Conservation (phyloP, 305 asterid genomes). For the Withania somnifera region DNA sequence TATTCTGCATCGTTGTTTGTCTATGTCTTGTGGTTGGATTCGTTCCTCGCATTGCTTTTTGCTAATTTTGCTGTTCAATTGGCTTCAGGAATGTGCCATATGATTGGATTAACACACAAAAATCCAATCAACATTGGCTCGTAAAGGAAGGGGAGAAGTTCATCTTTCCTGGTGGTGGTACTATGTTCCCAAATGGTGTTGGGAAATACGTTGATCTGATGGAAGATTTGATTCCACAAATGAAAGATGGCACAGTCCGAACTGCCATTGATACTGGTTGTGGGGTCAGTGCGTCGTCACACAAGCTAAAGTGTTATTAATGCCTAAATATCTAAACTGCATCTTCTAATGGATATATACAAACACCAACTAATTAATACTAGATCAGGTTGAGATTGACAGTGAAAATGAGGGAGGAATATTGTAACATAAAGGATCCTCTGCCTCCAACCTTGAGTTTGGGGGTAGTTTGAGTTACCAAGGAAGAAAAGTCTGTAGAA, state of each 20-base stretch:
- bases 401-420: neutral
- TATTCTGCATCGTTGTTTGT: neutral
- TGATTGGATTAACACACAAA: slow-evolving; percentile 93
- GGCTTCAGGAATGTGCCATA: slow-evolving; percentile 79
- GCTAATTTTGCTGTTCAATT: neutral
- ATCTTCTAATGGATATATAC: neutral
- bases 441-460: too few species aligned
- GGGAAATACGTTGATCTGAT: slow-evolving; percentile 68
- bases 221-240: slow-evolving; percentile 76
- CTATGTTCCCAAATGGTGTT: slow-evolving; percentile 96
- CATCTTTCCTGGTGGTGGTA: slow-evolving; percentile 96
- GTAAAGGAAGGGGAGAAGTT: slow-evolving; percentile 93
- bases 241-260: slow-evolving; percentile 76
- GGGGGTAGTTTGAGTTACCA: too few species aligned
- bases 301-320: neutral
- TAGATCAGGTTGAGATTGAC: neutral
- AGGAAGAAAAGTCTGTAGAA: too few species aligned
- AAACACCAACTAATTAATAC: neutral
- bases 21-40: neutral
- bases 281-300: slow-evolving; percentile 52
- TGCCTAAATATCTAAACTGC: neutral
- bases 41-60: neutral
- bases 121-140: slow-evolving; percentile 96
- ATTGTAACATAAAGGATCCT: too few species aligned
- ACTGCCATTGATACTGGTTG: slow-evolving; percentile 97